Evolutionary conservation across 768 basidiomycete species (phyloP), one percentile per base, ranked within the genome.

Genomic region (Leucogyrophana mollusca): DNA sequence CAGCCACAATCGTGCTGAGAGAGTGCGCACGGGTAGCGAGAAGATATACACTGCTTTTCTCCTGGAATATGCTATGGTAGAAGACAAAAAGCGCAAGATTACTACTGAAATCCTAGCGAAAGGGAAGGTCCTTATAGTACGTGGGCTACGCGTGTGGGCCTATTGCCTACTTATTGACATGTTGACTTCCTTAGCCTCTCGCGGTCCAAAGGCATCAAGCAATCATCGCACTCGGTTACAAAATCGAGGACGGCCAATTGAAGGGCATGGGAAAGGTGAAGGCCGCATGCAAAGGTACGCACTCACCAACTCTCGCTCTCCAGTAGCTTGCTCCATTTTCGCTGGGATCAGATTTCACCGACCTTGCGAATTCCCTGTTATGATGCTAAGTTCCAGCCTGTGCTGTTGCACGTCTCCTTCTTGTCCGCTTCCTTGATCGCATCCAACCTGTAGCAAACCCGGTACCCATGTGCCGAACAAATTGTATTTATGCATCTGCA

Each of bases 171-270:
- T 27, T 17, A 9, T 4, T 20, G n/a, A 4, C 33, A 43, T 13
- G 8, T 21, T 20, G 22, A 8, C 23, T 34, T 25, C 22, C 23
- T n/a, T 30, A 65, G 64, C 37, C 63, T 1, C 27, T 65, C 7
- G 60, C 63, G 0, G 54, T 67, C 25, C 51, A 52, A 32, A 52
- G 55, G 44, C 65, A 65, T 30, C 65, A 64, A n/a, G 54, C 55
- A 10, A 47, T 43, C 5, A 35, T 65, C 5, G 54, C 55, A 33
- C 49, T 50, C 17, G 40, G 51, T 11, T 52, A 57, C 17, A 25
- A 59, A 14, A 52, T 53, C 4, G 65, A 65, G 34, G 57, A 61
- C 4, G 43, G 47, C 16, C 63, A 65, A 32, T 10, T 51, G 9
- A 53, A 62, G 34, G 54, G 52, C 16, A 50, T 67, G 40, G 51